Evolutionary conservation across 345 rosid species (phyloP).

Genomic region (Mallotus nudiflorus): DNA sequence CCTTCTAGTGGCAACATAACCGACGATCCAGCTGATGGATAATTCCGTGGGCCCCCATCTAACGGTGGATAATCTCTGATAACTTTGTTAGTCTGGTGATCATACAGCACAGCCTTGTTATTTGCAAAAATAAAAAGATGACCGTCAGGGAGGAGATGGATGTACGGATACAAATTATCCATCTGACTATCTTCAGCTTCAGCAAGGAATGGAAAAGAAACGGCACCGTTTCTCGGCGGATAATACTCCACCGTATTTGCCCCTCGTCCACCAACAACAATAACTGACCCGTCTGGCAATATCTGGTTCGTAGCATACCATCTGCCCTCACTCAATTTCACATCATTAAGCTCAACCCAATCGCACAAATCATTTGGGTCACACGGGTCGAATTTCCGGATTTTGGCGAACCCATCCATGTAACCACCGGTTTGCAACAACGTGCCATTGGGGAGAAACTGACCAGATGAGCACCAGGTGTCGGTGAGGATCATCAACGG

Average conservation of each 20-base stretch:
- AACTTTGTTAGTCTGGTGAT: conserved; percentile 47
- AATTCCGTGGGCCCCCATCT: conserved; percentile 80
- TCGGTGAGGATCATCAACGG: conserved; percentile 32
- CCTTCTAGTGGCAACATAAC: conserved; percentile 61
- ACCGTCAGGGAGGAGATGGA: conserved; percentile 85
- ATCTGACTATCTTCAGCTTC: conserved; percentile 72
- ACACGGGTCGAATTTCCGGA: conserved; percentile 33
- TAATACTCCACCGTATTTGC: conserved; percentile 40
- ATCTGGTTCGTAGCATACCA: conserved; percentile 85
- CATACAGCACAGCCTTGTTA: conserved; percentile 64
- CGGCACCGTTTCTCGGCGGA: conserved; percentile 50
- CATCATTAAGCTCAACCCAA: conserved; percentile 33
- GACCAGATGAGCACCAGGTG: conserved; percentile 39
- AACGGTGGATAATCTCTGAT: conserved; percentile 59
- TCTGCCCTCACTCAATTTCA: conserved; percentile 36
- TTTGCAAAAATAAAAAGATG: conserved; percentile 82
- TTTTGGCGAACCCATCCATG: conserved; percentile 28
- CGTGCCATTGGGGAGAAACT: conserved; percentile 32
- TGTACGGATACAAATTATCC: conserved; percentile 90
- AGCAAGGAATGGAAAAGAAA: conserved; percentile 60
- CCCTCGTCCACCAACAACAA: conserved; percentile 71
- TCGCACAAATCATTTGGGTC: conserved; percentile 18
- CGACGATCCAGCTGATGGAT: conserved; percentile 85
- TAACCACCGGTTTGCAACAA: conserved; percentile 32
- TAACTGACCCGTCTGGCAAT: conserved; percentile 72